Evolutionary conservation across 306 rosid genomes (phyloP), one percentile per base, ranked within the genome.

Genomic region (Chamaecrista fasciculata): DNA sequence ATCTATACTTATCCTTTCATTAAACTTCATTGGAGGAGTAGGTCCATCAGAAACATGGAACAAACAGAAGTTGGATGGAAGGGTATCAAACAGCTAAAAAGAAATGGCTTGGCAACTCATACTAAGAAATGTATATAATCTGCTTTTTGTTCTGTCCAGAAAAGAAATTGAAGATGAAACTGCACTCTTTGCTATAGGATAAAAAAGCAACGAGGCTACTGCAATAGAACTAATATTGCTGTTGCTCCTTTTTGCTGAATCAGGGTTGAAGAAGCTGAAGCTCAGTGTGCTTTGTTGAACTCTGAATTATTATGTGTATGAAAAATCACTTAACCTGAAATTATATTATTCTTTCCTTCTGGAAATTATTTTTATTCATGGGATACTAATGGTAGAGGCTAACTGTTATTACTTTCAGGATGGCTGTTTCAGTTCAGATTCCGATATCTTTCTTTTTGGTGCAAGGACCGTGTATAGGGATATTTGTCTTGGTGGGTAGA

Each of bases 181-280:
- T 72, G 74, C 36, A 39, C 29, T 62, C 50, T 67, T 72, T 34
- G 40, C 16, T 47, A 19, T 53, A 4, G 36, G 63, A 62, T 72
- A 20, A 26, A 66, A 5, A 26, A 36, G 20, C 50, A 46, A 29
- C 37, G 36, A 61, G 29, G 40, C 31, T 42, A 56, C 55, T 40
- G 25, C 34, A 34, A 47, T 70, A 47, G 62, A 53, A 71, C 62
- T 62, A 25, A 66, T 71, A 15, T 16, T 19, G 3, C 55, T 47
- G 14, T 21, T 55, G 12, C 25, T 29, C 12, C 62, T 76, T 73
- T 78, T 73, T 33, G 9, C 40, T 31, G 77, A 76, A 70, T 55
- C 79, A 91, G 97, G 85, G 77, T 88, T 43, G 97, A 91, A 79
- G 95, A 91, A 84, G 97, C 90, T 66, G 97, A 88, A 84, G 95